A percentile compares a stretch with the other conserved stretches of the same genome.
Evolutionary conservation across 331 rosid species (phyloP).

Genomic region (Spiraea crenata): DNA sequence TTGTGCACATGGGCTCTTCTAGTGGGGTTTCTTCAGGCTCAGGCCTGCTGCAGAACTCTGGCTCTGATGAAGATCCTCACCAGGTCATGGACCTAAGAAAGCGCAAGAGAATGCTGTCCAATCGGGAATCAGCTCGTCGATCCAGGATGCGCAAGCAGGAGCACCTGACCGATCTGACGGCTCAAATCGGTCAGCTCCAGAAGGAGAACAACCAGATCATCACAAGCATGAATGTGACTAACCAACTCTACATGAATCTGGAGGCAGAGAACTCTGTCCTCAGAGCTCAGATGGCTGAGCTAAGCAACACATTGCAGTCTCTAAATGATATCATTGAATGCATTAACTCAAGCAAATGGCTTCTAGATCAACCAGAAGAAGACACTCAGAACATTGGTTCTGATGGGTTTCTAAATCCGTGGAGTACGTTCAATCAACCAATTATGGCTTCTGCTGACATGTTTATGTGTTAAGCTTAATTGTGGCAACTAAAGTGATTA

Average conservation of each 20-base stretch:
- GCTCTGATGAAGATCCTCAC: constrained; percentile 44
- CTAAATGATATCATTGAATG: constrained; percentile 50
- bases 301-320: constrained; percentile 50
- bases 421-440: constrained; percentile 47
- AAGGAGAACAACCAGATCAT: constrained; percentile 52
- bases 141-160: constrained; percentile 71
- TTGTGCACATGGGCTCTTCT: constrained; percentile 45
- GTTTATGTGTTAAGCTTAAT: constrained; percentile 36
- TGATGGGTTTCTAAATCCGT: constrained; percentile 46
- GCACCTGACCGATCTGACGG: constrained; percentile 47
- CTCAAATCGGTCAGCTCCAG: constrained; percentile 34
- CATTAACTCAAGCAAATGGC: constrained; percentile 35
- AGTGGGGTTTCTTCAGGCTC: constrained; percentile 51
- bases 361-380: neutral
- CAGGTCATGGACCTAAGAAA: constrained; percentile 48
- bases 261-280: constrained; percentile 68
- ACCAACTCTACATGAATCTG: constrained; percentile 38
- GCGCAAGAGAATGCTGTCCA: constrained; percentile 74
- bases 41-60: constrained; percentile 39
- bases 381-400: constrained; percentile 24
- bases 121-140: constrained; percentile 70
- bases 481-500: too few species aligned
- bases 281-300: constrained; percentile 60
- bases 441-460: constrained; percentile 44
- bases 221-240: constrained; percentile 31